phyloP scores from a whole-genome alignment of 352 stramenopile genomes.

The Phytophthora capsici region DNA sequence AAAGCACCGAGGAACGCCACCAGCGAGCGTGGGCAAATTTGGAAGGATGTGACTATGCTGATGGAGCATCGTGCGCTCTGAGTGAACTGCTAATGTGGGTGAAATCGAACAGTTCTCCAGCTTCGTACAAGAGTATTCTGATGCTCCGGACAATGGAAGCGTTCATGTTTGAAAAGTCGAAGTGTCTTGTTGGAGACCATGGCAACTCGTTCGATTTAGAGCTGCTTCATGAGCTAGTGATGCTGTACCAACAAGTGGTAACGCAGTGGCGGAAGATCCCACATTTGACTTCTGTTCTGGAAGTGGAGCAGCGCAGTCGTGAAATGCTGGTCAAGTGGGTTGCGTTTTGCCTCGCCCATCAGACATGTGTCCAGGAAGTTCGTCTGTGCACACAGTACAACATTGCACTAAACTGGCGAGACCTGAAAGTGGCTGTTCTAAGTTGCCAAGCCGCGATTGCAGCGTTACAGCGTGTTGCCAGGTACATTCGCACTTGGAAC shows the following conservation, averaged over 20 bases:
- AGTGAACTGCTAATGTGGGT: conserved; percentile 22
- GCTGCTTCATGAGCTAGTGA: conserved; percentile 12
- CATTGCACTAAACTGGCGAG: conserved; percentile 47
- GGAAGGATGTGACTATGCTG: no score
- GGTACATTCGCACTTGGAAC: conserved; percentile 56
- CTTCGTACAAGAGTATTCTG: conserved; percentile 20
- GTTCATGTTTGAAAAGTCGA: conserved; percentile 33
- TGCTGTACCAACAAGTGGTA: conserved; percentile 17
- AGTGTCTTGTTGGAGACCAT: background rate
- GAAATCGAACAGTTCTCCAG: conserved; percentile 7
- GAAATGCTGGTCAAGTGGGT: conserved; percentile 52
- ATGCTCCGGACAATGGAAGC: conserved; percentile 40
- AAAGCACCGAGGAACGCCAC: conserved; percentile 25
- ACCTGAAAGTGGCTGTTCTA: conserved; percentile 46
- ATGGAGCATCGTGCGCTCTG: conserved; percentile 25
- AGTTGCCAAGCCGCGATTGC: conserved; percentile 33
- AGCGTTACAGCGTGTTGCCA: conserved; percentile 38
- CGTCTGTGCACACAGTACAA: conserved; percentile 39
- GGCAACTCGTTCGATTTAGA: background rate
- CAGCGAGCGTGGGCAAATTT: no score
- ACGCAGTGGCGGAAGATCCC: conserved; percentile 20
- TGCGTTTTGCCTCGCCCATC: conserved; percentile 52
- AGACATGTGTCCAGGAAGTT: conserved; percentile 15
- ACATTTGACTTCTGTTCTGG: conserved; percentile 20
- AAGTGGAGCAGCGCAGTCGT: conserved; percentile 47